Base-by-base conservation (phyloP, 768 basidiomycete genomes). In the Mycena kentingensis region DNA sequence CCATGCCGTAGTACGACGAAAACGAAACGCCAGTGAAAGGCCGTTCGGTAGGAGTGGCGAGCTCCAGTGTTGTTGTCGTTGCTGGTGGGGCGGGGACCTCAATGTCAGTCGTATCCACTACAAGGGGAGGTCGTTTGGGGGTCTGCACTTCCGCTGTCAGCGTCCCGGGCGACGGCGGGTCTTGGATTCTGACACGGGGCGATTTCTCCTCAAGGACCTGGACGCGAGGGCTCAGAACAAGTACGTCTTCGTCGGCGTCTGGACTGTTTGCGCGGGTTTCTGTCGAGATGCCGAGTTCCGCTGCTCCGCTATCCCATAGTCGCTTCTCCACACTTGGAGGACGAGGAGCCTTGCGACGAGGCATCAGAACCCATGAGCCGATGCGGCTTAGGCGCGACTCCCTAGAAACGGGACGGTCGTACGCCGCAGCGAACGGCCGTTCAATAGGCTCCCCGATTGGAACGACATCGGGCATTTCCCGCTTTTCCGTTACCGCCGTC, bases 351-450 rank as follows among this genome's bases (percentile, higher is more conserved):
- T 63, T 34, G 46, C 60, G 64, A n/a, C 66, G 57, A 11, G 60
- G 54, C n/a, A 61, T 55, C 18, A 42, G 41, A 5, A 78, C 50
- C 76, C 77, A 79, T 3, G 75, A 72, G 8, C 76, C 72, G 15
- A 73, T 60, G 22, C 60, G 62, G 5, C 62, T 57, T 18, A 59
- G 28, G 31, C 59, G 57, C 26, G 71, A 65, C 45, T 58, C 52
- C 24, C 55, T 47, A 16, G 37, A 62, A n/a, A 43, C 27, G 10
- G 39, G 52, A 27, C 36, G 31, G 18, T 26, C 41, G 19, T 42
- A 42, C 25, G 41, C 41, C 60, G 27, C 52, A 46, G 28, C 54
- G 43, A 44, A 57, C 47, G 13, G 57, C 55, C 28, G 45, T 27
- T 51, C 51, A 36, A 53, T 49, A 31, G 22, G 59, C 61, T 26